Percentiles rank a stretch among this genome's conserved stretches.
Conservation (phyloP, 495 filamentous ascomycete genomes). For the Aspergillus nanangensis region DNA sequence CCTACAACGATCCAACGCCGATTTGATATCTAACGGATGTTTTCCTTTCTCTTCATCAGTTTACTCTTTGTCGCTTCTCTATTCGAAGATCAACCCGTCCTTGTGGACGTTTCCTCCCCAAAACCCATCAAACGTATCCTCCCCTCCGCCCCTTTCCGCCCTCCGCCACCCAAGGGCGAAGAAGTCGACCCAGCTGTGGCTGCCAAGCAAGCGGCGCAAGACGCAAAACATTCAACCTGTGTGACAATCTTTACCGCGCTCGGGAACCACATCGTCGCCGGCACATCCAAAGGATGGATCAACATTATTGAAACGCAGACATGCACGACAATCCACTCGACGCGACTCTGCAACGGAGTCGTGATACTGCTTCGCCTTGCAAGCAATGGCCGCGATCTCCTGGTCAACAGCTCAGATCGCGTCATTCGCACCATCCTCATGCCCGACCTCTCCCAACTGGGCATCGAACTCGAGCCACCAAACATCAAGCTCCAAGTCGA, state of each 20-base stretch:
- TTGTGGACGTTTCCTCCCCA: constrained; percentile 71
- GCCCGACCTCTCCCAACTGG: constrained; percentile 54
- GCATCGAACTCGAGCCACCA: constrained; percentile 38
- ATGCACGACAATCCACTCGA: constrained; percentile 76
- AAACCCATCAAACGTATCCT: constrained; percentile 68
- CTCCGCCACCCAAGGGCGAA: constrained; percentile 50
- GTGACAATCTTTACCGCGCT: constrained; percentile 80
- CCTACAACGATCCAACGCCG: background rate
- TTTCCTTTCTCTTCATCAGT: constrained; percentile 35
- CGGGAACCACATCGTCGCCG: constrained; percentile 83
- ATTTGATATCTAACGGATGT: too few relatives aligned
- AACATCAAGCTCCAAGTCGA: constrained; percentile 82
- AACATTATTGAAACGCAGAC: constrained; percentile 86
- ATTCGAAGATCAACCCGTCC: constrained; percentile 85
- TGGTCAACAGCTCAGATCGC: constrained; percentile 86
- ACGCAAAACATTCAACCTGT: constrained; percentile 90
- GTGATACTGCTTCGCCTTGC: constrained; percentile 85
- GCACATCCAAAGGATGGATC: constrained; percentile 90
- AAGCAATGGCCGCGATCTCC: constrained; percentile 74
- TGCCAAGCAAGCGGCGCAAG: constrained; percentile 84
- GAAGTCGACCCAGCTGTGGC: constrained; percentile 57
- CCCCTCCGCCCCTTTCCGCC: constrained; percentile 73
- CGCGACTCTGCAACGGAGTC: constrained; percentile 77
- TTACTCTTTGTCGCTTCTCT: constrained; percentile 79
- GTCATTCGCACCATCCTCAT: constrained; percentile 86